Conservation (phyloP, 805 yeast species). For the Blastobotrys parvus region DNA sequence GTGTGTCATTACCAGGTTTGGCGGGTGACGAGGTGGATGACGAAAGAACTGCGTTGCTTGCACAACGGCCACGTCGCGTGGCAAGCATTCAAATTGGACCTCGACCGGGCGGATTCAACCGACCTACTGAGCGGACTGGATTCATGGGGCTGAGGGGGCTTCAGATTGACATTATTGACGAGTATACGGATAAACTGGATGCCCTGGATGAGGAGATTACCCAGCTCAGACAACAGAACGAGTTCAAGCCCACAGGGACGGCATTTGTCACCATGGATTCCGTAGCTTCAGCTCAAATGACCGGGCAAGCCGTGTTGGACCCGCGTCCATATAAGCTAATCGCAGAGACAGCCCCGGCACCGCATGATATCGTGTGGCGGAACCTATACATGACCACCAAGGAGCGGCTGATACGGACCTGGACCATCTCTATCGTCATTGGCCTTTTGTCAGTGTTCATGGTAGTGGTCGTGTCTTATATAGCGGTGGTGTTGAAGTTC, state of each 20-base stretch:
- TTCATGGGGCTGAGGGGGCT: constrained; percentile 56
- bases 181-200: constrained; percentile 59
- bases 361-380: constrained; percentile 91
- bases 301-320: constrained; percentile 90
- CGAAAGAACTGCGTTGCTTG: background rate
- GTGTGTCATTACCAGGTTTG: background rate
- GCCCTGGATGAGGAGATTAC: constrained; percentile 62
- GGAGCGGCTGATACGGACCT: constrained; percentile 59
- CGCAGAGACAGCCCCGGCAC: constrained; percentile 87
- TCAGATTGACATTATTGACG: constrained; percentile 72
- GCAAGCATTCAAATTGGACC: constrained; percentile 15
- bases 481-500: constrained; percentile 74
- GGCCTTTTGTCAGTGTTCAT: constrained; percentile 63
- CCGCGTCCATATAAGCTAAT: constrained; percentile 80
- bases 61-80: background rate
- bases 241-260: constrained; percentile 76
- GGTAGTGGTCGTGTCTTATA: constrained; percentile 73
- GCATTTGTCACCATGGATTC: constrained; percentile 94
- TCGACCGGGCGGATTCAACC: constrained; percentile 26
- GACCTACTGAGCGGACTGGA: constrained; percentile 62
- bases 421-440: constrained; percentile 56
- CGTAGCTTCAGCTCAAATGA: constrained; percentile 92
- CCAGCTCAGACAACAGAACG: constrained; percentile 50
- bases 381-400: constrained; percentile 72
- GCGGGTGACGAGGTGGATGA: constrained; percentile 1